Base-by-base conservation (phyloP, 805 yeast genomes). In the Crinitomyces ghanaensis region DNA sequence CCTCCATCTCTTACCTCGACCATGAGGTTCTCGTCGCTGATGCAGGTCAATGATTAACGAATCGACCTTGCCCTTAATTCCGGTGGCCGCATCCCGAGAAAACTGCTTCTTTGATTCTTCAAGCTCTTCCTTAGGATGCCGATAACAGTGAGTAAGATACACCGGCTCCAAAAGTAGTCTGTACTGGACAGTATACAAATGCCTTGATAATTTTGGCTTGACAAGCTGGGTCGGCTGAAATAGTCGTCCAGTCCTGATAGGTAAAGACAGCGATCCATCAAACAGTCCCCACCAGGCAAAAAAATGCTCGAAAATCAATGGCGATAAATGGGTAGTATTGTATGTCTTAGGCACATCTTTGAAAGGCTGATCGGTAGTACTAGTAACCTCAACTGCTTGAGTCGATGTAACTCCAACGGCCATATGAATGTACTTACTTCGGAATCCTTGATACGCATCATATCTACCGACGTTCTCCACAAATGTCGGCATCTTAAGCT, bases 241-340 rank as follows among this genome's bases (percentile, higher is more conserved):
- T 16, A 91, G 50, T 1, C 58, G 54, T 0, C 97, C 96, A 29
- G 70, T 65, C 33, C 93, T 68, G 11, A 84, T 69, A 0, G 97
- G 95, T 14, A 86, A 61, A 33, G 84, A 73, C 44, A 79, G 65
- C 35, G 77, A 75, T 17, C 88, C 77, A n/a, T 77, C 69, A 54
- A 88, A 88, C 43, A 81, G 67, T 21, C 59, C 57, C 94, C 95
- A 86, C 97, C 97, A 91, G 4, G 55, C 50, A 48, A 73, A 74
- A 58, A 91, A 85, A 39, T 74, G 79, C 5, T 59, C 51, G 43
- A 88, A 64, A 0, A 76, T 68, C 4, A 61, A 62, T 2, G 95
- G 94, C 2, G 85, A 66, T 33, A 88, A 57, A 50, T 86, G 93
- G 28, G 81, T 66, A 1, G 85, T 65, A 56, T 86, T 88, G 45